phyloP scores from a whole-genome alignment of 2,329 filamentous ascomycete species.

The Neonectria ditissima region DNA sequence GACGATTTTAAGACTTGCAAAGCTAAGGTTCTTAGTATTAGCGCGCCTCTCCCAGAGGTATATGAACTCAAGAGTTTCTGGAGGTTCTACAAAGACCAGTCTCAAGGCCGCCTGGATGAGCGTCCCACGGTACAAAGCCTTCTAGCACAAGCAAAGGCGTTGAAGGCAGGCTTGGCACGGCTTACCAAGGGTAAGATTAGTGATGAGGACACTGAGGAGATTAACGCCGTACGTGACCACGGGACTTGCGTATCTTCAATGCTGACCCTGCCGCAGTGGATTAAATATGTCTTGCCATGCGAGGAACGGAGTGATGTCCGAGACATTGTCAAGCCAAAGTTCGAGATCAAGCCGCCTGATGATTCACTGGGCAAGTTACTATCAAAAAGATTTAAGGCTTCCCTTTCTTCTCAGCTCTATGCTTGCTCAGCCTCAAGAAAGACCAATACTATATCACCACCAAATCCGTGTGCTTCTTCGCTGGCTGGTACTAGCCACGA shows the following conservation, averaged over 20 bases:
- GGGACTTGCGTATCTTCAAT: slow-evolving; percentile 1
- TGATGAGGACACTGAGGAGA: slow-evolving; percentile 1
- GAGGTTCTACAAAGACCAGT: slow-evolving; percentile 3
- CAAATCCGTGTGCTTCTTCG: background rate
- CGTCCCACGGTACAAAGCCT: slow-evolving; percentile 1
- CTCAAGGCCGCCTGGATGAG: background rate
- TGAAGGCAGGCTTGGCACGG: slow-evolving; percentile 2
- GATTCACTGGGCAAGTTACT: background rate
- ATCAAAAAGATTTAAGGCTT: slow-evolving; percentile 3
- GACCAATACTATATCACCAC: slow-evolving; percentile 3
- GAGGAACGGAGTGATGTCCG: background rate
- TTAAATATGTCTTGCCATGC: background rate
- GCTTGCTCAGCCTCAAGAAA: slow-evolving; percentile 2
- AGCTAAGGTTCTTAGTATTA: background rate
- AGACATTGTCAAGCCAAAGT: slow-evolving; percentile 4
- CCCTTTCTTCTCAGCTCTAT: slow-evolving; percentile 6
- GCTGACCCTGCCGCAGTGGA: background rate
- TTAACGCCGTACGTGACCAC: background rate
- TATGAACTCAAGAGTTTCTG: slow-evolving; percentile 5
- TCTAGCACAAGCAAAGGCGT: background rate
- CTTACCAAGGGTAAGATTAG: slow-evolving; percentile 5
- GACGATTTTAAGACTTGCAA: slow-evolving; percentile 1
- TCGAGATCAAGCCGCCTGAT: background rate
- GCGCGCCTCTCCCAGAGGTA: background rate
- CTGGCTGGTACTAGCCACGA: slow-evolving; percentile 2